Evolutionary conservation across 441 rosid species (phyloP).

Genomic region (Arabidopsis hybrid): DNA sequence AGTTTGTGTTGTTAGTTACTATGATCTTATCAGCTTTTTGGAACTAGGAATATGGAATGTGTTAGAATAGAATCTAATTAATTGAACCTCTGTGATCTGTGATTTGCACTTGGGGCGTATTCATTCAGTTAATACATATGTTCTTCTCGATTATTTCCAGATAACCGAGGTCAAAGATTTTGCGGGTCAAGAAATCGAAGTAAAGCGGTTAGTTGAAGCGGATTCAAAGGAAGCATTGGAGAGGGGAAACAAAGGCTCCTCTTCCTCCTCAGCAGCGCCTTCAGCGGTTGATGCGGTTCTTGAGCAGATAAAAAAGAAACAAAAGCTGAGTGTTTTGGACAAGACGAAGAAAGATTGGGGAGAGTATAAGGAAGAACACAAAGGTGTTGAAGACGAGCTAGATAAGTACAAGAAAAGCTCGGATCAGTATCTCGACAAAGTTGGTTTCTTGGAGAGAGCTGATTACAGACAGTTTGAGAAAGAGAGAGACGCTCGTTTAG

Average conservation of each 20-base stretch:
- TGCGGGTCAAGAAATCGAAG: slow-evolving; percentile 85
- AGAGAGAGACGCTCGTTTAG: slow-evolving; percentile 94
- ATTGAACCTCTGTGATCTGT: too few relatives aligned
- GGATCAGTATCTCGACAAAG: slow-evolving; percentile 81
- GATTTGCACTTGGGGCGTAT: too few relatives aligned
- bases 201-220: slow-evolving; percentile 72
- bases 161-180: slow-evolving; percentile 85
- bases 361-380: slow-evolving; percentile 87
- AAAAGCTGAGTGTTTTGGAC: slow-evolving; percentile 89
- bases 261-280: slow-evolving; percentile 52
- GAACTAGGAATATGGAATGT: background rate
- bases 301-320: slow-evolving; percentile 88
- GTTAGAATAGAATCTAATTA: too few relatives aligned
- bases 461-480: slow-evolving; percentile 89
- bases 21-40: slow-evolving; percentile 2
- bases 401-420: slow-evolving; percentile 94
- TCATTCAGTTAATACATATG: background rate
- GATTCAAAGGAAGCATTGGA: slow-evolving; percentile 89
- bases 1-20: slow-evolving; percentile 9
- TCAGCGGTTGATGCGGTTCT: slow-evolving; percentile 90
- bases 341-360: slow-evolving; percentile 96
- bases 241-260: slow-evolving; percentile 42
- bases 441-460: slow-evolving; percentile 78
- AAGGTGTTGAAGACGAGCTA: slow-evolving; percentile 82
- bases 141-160: slow-evolving; percentile 45